These are phyloP conservation scores for Angophora floribunda DNA, from an alignment of 345 rosid genomes.

Conservation along the genomic window DNA sequence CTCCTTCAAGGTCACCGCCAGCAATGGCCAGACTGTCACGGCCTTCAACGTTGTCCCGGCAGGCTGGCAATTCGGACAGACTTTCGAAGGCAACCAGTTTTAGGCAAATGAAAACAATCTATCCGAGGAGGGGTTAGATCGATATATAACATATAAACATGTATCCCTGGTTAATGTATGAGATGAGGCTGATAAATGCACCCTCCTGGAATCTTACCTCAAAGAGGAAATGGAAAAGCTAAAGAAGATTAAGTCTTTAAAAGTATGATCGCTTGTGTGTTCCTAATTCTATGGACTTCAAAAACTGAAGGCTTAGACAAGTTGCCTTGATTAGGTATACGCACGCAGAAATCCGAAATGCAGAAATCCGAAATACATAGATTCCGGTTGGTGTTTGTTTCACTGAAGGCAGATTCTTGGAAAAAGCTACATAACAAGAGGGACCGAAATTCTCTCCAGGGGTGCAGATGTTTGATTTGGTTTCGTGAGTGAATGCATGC, in stretches of 20 bases:
- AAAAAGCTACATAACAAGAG: background rate
- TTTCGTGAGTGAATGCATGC: background rate
- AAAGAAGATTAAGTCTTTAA: background rate
- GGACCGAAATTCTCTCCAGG: background rate
- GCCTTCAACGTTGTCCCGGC: slow-evolving; percentile 25
- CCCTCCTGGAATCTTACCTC: background rate
- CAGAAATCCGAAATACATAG: background rate
- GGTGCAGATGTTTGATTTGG: background rate
- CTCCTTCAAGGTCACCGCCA: slow-evolving; percentile 39
- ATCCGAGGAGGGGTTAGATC: background rate
- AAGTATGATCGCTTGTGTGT: background rate
- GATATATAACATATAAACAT: background rate
- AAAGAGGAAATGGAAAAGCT: background rate
- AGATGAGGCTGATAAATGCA: background rate
- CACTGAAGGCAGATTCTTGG: background rate
- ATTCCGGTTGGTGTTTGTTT: background rate
- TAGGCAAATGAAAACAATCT: background rate
- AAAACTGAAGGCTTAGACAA: background rate
- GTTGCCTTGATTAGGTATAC: background rate
- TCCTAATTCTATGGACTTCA: background rate
- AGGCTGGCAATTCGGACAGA: slow-evolving; percentile 49
- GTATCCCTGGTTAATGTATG: background rate
- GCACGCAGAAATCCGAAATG: background rate
- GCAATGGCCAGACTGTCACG: slow-evolving; percentile 28
- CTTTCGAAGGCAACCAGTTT: slow-evolving; percentile 39